Evolutionary conservation across 2,329 filamentous ascomycete genomes (phyloP).

Genomic region (Thelonectria blattea): DNA sequence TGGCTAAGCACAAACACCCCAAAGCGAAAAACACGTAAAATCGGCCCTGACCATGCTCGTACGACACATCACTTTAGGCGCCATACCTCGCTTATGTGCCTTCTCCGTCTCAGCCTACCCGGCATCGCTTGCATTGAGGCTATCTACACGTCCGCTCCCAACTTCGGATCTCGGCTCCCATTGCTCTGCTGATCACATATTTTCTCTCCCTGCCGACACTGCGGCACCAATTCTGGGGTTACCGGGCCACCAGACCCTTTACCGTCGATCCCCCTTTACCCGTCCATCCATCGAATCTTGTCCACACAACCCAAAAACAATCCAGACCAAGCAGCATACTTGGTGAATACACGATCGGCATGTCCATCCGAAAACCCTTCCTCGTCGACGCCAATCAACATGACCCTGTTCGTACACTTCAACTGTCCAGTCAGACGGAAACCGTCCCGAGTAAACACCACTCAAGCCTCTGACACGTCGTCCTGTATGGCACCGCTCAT

Average conservation of each 20-base stretch:
- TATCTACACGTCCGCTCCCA: background rate
- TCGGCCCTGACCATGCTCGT: background rate
- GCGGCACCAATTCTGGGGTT: background rate
- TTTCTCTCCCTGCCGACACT: background rate
- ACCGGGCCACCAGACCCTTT: background rate
- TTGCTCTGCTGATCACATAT: background rate
- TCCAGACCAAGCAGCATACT: conserved; percentile 2
- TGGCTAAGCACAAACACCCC: too few relatives aligned
- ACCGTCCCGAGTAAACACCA: background rate
- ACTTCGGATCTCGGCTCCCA: conserved; percentile 16
- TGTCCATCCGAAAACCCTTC: background rate
- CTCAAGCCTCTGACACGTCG: conserved; percentile 24
- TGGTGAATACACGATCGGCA: conserved; percentile 9
- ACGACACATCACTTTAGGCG: background rate
- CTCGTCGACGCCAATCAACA: background rate
- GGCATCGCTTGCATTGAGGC: conserved; percentile 10
- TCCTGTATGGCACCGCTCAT: conserved; percentile 34
- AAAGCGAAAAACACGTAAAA: background rate
- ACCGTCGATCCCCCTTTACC: background rate
- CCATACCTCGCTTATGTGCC: background rate
- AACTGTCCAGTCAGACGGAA: background rate
- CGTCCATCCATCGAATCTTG: conserved; percentile 2
- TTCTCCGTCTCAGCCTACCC: background rate
- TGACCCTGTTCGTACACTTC: background rate
- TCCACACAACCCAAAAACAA: conserved; percentile 3